Percentiles rank a stretch among this genome's conserved stretches.
These are phyloP conservation scores for Kalaharituber pfeilii DNA, from an alignment of 2,329 filamentous ascomycete species.

Conservation along the genomic window DNA sequence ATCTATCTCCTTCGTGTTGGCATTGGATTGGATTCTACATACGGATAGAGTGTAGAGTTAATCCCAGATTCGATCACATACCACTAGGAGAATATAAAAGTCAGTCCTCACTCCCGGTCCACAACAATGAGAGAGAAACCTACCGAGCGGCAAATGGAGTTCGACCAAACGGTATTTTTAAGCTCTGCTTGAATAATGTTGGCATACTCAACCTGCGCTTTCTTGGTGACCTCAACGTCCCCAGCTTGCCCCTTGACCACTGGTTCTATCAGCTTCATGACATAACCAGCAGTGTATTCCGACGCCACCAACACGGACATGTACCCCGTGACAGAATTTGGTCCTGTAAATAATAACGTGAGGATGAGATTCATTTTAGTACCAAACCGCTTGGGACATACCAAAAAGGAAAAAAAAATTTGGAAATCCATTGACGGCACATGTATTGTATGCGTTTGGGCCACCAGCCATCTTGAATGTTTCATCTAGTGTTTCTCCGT, in stretches of 20 bases:
- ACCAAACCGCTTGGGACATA: background rate
- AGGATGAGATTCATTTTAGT: no score
- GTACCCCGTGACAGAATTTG: slow-evolving; percentile 47
- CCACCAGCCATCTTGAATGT: slow-evolving; percentile 44
- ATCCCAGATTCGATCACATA: background rate
- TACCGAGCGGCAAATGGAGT: background rate
- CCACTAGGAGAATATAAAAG: background rate
- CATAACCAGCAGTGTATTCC: slow-evolving; percentile 45
- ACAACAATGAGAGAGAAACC: background rate
- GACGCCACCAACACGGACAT: slow-evolving; percentile 41
- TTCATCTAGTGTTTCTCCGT: slow-evolving; percentile 35
- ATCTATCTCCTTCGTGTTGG: no score
- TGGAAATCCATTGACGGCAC: slow-evolving; percentile 42
- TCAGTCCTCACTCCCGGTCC: background rate
- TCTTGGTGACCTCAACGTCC: slow-evolving; percentile 33
- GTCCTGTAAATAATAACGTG: no score
- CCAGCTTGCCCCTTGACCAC: slow-evolving; percentile 32
- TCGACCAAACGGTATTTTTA: slow-evolving; percentile 32
- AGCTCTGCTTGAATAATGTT: slow-evolving; percentile 31
- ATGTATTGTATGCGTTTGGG: slow-evolving; percentile 42
- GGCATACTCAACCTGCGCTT: slow-evolving; percentile 33
- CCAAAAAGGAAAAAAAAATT: slow-evolving; percentile 47
- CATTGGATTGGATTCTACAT: background rate
- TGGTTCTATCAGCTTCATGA: slow-evolving; percentile 32
- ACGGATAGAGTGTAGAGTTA: background rate